These are phyloP conservation scores for Arthroderma sp. DNA, from an alignment of 2,329 filamentous ascomycete species.

Conservation along the genomic window DNA sequence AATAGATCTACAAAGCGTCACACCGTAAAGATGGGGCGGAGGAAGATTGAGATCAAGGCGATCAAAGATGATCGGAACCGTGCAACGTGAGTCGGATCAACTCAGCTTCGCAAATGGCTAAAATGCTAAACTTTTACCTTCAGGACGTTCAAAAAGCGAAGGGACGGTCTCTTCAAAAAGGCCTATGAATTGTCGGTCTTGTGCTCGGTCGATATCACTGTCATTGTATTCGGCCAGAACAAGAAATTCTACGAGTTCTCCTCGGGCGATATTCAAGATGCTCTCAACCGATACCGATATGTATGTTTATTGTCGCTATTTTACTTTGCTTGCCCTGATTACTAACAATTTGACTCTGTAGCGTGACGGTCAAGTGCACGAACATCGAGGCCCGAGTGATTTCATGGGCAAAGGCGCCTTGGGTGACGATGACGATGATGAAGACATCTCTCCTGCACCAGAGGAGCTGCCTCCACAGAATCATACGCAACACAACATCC, in stretches of 20 bases:
- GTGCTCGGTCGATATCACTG: constrained; percentile 94
- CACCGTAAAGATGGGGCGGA: constrained; percentile 63
- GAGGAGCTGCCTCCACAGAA: constrained; percentile 45
- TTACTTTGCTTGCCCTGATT: constrained; percentile 6
- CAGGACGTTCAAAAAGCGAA: constrained; percentile 96
- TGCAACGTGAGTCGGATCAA: constrained; percentile 62
- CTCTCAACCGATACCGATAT: constrained; percentile 78
- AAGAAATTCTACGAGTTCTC: constrained; percentile 99
- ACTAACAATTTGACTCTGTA: constrained; percentile 13
- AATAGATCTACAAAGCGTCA: too few species aligned
- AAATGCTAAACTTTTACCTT: constrained; percentile 8
- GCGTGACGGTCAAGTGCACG: constrained; percentile 59
- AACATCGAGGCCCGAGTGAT: constrained; percentile 90
- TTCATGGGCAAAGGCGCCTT: constrained; percentile 67
- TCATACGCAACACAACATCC: constrained; percentile 38
- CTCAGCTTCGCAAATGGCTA: constrained; percentile 4
- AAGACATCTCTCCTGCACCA: constrained; percentile 59
- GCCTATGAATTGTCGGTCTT: constrained; percentile 95
- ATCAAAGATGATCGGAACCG: constrained; percentile 98
- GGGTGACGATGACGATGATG: constrained; percentile 73
- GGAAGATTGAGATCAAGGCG: constrained; percentile 99
- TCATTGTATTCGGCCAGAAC: constrained; percentile 97
- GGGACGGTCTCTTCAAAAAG: constrained; percentile 98
- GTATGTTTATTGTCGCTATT: constrained; percentile 42
- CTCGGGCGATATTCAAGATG: constrained; percentile 82